These are phyloP conservation scores for Panicum miliaceum DNA, from an alignment of 176 grass and related monocot genomes.

Conservation along the genomic window DNA sequence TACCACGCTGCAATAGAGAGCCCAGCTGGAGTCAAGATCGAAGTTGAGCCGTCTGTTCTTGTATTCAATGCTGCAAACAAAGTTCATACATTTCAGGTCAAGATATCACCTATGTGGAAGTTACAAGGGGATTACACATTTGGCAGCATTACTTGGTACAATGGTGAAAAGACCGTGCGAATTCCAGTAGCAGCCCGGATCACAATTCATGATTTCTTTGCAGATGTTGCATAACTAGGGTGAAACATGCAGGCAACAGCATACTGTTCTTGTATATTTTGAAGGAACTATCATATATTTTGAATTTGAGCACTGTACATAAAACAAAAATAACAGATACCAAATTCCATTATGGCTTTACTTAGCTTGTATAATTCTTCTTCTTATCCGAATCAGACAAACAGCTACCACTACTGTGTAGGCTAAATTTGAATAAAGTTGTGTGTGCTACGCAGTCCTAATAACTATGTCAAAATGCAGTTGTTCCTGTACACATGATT, in stretches of 20 bases:
- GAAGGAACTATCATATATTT: neutral
- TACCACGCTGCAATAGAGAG: slow-evolving; percentile 17
- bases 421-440: neutral
- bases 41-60: slow-evolving; percentile 34
- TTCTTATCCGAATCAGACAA: neutral
- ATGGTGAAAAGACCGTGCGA: neutral
- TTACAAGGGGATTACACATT: slow-evolving; percentile 44
- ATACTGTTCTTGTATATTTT: neutral
- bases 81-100: slow-evolving; percentile 29
- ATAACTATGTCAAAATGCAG: neutral
- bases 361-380: neutral
- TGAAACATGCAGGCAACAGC: neutral
- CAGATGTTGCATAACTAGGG: neutral
- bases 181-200: slow-evolving; percentile 32
- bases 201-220: slow-evolving; percentile 11
- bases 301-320: neutral
- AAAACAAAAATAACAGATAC: neutral
- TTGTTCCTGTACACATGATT: neutral
- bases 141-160: slow-evolving; percentile 45
- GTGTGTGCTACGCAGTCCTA: neutral
- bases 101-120: slow-evolving; percentile 36
- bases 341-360: neutral
- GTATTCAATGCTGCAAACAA: slow-evolving; percentile 25
- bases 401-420: neutral
- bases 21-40: slow-evolving; percentile 40